Evolutionary conservation across 202 grass and related monocot species (phyloP), one percentile per base, ranked within the genome.

Genomic region (Brachypodium distachyon): DNA sequence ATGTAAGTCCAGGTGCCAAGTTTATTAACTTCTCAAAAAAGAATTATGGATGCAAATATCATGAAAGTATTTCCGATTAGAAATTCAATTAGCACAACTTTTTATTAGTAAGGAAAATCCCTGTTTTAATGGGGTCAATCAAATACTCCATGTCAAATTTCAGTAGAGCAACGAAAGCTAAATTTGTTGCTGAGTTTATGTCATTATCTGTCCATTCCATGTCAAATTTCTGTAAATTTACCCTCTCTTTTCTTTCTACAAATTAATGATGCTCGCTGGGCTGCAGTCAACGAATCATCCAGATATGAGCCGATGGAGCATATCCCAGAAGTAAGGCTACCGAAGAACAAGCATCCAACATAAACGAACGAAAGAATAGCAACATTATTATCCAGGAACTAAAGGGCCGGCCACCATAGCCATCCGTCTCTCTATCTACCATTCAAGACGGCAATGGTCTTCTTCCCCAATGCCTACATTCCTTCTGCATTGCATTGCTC

Each of bases 341-440:
- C 32, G 14, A 62, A 25, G 23, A 83, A 12, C 13, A 61, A 28
- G 34, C 46, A 70, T 83, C 38, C 81, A 70, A 52, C 12, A 22
- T 32, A 77, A 77, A 60, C 2, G 62, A 84, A 72, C 54, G 18
- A 84, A 77, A 44, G 46, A 84, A 71, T 43, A 7, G 10, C 65
- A 53, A 52, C 13, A 61, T 42, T 60, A 82, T 83, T 83, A 69
- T 77, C 52, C 16, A 41, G 50, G 31, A 38, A 60, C 73, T 84
- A 60, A 73, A n/a, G 37, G 34, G 34, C 69, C 17, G 26, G 79
- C 5, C 9, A 23, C 57, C 68, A 51, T 41, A 19, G 67, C 33
- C 68, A 81, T 61, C 61, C 54, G 42, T 32, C 18, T 32, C 18
- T 12, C 57, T 73, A 72, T 80, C 63, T 51, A 51, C 64, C 74